phyloP scores from a whole-genome alignment of 441 rosid species.

The Lepidium campestre region DNA sequence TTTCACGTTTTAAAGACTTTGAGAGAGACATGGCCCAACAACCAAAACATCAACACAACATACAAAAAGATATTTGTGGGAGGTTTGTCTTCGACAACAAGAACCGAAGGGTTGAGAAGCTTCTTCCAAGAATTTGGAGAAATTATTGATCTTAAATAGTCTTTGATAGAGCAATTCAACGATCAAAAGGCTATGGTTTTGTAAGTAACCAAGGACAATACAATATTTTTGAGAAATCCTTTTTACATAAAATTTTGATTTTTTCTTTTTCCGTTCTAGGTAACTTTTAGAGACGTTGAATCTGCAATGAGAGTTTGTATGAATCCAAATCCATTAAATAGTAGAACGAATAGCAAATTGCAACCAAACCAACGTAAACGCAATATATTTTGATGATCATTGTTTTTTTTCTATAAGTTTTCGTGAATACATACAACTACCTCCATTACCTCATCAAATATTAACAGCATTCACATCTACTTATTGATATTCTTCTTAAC shows the following conservation, averaged over 20 bases:
- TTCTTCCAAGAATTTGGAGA: conserved; percentile 49
- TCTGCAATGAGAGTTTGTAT: conserved; percentile 43
- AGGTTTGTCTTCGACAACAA: conserved; percentile 54
- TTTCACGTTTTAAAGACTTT: not conserved
- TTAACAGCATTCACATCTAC: not conserved
- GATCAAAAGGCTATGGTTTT: conserved; percentile 64
- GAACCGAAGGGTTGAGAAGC: conserved; percentile 31
- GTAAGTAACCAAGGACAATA: conserved; percentile 27
- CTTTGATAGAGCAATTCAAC: conserved; percentile 33
- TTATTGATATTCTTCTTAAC: not conserved
- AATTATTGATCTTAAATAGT: conserved; percentile 49
- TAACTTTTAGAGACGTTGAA: conserved; percentile 42
- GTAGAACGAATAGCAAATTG: conserved; percentile 51
- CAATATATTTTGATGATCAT: not conserved
- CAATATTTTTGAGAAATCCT: not conserved
- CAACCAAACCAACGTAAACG: conserved; percentile 14
- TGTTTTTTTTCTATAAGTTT: not conserved
- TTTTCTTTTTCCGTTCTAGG: not conserved
- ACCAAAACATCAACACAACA: conserved; percentile 31
- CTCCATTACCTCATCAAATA: not conserved
- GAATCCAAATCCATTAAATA: conserved; percentile 35
- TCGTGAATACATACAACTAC: not conserved
- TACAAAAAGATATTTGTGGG: conserved; percentile 51
- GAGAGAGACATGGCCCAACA: conserved; percentile 1
- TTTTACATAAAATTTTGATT: not conserved